Evolutionary conservation across 78 protist species (phyloP), one percentile per base, ranked within the genome.

Genomic region (Monosiga brevicollis): DNA sequence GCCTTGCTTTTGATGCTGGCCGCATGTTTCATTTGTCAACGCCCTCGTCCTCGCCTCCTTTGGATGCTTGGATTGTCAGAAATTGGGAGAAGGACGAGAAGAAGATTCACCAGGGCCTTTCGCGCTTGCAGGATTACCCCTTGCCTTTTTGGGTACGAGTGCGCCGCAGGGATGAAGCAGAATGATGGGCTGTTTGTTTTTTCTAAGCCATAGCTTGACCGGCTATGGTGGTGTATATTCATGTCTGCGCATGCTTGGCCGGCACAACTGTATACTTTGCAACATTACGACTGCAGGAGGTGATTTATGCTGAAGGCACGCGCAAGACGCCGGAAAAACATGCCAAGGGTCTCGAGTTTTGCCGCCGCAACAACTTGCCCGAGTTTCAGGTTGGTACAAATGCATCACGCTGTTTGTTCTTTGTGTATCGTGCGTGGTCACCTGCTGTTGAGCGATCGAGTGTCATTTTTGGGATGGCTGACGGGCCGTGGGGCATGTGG

Each of bases 231-330:
- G 22, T 55, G 11, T 55, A 23, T 55, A 11, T 55, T 22, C 22
- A 11, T 55, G n/a, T 11, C n/a, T 55, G n/a, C 22, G 71, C 22
- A 11, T 55, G 71, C 71, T 22, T 55, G n/a, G 22, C 40, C 40
- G 32, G 1, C 78, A 15, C 2, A 22, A 2, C 24, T 2, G 42
- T 73, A 1, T 24, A 20, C 40, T 6, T 36, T 40, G 32, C 11
- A 2, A 2, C 78, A 24, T 23, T 73, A 6, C 78, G 42, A 26
- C 36, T 34, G 38, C n/a, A 36, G 79, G 23, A 39, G 1, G 49
- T 75, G 24, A 75, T 75, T 26, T 75, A 29, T 39, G 79, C 79
- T 34, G 79, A 75, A 20, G 79, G 79, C 42, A 75, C 79, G 32
- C 79, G 79, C 54, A 29, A 23, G 38, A 75, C 79, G 49, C 23